Evolutionary conservation across 192 early-diverging fungal genomes (phyloP).

Genomic region (Entomortierella beljakovae): DNA sequence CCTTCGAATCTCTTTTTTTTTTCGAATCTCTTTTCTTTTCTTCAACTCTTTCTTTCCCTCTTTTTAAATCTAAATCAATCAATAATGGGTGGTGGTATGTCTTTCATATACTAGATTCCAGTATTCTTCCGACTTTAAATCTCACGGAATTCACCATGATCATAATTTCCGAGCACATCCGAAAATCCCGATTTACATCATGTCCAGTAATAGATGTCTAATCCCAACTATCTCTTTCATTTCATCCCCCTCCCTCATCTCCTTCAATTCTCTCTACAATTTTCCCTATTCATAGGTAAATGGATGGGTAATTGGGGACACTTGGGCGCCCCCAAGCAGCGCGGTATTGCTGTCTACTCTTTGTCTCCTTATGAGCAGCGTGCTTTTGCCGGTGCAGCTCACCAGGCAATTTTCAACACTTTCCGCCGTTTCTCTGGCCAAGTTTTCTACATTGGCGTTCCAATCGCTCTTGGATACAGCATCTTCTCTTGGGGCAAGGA

Average conservation of each 20-base stretch:
- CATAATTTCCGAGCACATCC: neutral
- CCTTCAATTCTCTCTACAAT: neutral
- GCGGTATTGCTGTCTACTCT: conserved; percentile 68
- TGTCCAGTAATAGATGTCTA: conserved; percentile 2
- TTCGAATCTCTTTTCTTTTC: neutral
- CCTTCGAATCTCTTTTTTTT: neutral
- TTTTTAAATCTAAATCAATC: neutral
- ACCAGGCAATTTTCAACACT: conserved; percentile 72
- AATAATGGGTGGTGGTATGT: conserved; percentile 13
- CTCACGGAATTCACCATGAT: neutral
- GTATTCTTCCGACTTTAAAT: neutral
- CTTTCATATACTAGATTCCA: neutral
- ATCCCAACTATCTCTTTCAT: conserved; percentile 7
- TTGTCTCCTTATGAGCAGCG: conserved; percentile 74
- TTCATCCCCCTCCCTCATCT: neutral
- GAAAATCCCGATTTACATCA: neutral
- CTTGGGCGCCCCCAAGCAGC: conserved; percentile 68
- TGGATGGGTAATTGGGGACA: conserved; percentile 68
- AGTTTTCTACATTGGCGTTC: conserved; percentile 66
- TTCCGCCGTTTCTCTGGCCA: conserved; percentile 66
- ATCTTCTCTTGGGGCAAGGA: conserved; percentile 61
- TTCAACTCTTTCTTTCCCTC: neutral
- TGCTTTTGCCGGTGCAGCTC: conserved; percentile 67
- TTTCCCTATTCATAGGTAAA: conserved; percentile 34
- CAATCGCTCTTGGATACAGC: conserved; percentile 59